Evolutionary conservation across 768 basidiomycete species (phyloP), one percentile per base, ranked within the genome.

Genomic region (Boletus vermiculosoides): DNA sequence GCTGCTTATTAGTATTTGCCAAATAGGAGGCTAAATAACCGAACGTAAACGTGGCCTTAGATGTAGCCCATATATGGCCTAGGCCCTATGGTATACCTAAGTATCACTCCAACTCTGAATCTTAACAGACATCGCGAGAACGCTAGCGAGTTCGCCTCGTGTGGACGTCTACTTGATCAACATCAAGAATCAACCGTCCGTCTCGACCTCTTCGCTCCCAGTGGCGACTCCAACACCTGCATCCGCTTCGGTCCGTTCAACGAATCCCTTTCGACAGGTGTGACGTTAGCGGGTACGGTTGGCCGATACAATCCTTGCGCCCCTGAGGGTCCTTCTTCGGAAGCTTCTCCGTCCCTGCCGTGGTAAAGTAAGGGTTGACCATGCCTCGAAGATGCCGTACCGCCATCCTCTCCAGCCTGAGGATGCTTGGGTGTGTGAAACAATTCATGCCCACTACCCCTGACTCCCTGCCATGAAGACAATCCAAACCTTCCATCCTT

Each of bases 391-490:
- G 45, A 57, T 20, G 25, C 56, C 48, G 57, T 61, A 36, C 59
- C 37, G 5, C 44, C 63, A 55, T 65, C 67, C 41, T 63, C 66
- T 18, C 57, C 67, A 4, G n/a, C n/a, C n/a, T n/a, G n/a, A n/a
- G 69, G 61, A 57, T 71, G 76, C 15, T 77, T 78, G 42, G 85
- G 86, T 10, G 85, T 85, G 47, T 82, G 81, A 68, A 82, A 83
- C 50, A 78, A 54, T 8, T 76, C 75, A 49, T 73, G 75, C 5
- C 74, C 73, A 23, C 78, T 74, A 13, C 74, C 68, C 56, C 66
- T 68, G 54, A 51, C 55, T 44, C 63, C 61, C 8, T 55, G 66
- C 56, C 57, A 64, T 5, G 57, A 45, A 28, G 59, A 34, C 28
- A 53, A 42, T 16, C 61, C 56, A 81, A 82, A 84, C 36, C 74